Evolutionary conservation across 192 early-diverging fungal genomes (phyloP).

Genomic region (Mortierella alpina): DNA sequence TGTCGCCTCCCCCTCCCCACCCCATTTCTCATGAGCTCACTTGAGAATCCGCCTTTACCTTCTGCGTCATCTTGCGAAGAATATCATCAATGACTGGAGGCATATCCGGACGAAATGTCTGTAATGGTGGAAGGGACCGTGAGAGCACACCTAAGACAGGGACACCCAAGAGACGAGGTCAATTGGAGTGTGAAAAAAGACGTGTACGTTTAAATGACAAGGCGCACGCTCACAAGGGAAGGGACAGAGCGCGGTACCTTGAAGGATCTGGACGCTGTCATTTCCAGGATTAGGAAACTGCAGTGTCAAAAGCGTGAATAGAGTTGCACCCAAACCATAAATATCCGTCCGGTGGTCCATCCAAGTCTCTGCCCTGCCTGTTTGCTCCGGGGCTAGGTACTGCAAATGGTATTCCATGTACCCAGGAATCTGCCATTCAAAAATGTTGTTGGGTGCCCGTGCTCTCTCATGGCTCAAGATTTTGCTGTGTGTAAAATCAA

Average conservation of each 20-base stretch:
- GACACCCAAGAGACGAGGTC: neutral
- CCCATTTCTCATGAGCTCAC: neutral
- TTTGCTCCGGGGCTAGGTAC: constrained; percentile 46
- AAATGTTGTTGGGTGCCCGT: constrained; percentile 41
- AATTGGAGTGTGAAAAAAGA: neutral
- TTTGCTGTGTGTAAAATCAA: constrained; percentile 48
- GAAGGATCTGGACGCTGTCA: constrained; percentile 47
- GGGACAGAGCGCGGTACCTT: constrained; percentile 17
- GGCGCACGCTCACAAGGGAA: neutral
- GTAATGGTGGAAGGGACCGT: constrained; percentile 33
- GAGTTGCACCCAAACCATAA: constrained; percentile 35
- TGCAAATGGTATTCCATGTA: constrained; percentile 47
- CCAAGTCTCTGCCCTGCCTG: constrained; percentile 51
- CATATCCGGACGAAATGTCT: constrained; percentile 36
- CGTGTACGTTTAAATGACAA: neutral
- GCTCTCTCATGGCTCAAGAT: constrained; percentile 50
- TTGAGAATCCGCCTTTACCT: constrained; percentile 13
- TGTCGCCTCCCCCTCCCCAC: neutral
- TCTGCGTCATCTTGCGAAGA: constrained; percentile 47
- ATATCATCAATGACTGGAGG: constrained; percentile 44
- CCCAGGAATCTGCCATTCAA: constrained; percentile 50
- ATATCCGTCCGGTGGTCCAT: constrained; percentile 53
- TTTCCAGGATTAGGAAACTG: constrained; percentile 46
- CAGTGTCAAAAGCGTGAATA: constrained; percentile 45
- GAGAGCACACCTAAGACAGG: constrained; percentile 27